Percentiles rank a stretch among this genome's conserved stretches.
These are phyloP conservation scores for Gossypium ekmanianum DNA, from an alignment of 345 rosid genomes.

Conservation along the genomic window DNA sequence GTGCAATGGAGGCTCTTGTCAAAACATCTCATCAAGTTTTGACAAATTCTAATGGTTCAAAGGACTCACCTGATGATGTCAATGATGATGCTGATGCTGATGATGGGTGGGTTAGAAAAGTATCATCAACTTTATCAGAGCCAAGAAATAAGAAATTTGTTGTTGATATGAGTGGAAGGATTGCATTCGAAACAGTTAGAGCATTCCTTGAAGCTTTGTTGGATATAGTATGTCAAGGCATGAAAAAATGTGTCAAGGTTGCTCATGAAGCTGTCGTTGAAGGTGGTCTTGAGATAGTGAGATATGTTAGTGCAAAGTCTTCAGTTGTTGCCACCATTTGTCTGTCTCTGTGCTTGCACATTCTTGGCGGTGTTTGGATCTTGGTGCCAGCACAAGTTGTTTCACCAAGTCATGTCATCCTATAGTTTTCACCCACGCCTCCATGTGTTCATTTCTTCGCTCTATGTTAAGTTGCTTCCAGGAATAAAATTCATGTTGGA, in stretches of 20 bases:
- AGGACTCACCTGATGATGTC: slow-evolving; percentile 13
- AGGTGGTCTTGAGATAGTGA: slow-evolving; percentile 40
- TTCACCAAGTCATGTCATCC: neutral
- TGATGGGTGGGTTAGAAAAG: slow-evolving; percentile 46
- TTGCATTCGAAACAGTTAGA: slow-evolving; percentile 67
- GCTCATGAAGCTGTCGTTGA: slow-evolving; percentile 41
- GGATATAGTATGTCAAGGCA: slow-evolving; percentile 45
- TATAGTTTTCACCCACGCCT: neutral
- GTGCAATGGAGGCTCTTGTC: slow-evolving; percentile 61
- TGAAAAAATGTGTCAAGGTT: slow-evolving; percentile 34
- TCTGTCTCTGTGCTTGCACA: slow-evolving; percentile 57
- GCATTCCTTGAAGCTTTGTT: slow-evolving; percentile 54
- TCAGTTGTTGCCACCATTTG: slow-evolving; percentile 44
- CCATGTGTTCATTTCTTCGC: neutral
- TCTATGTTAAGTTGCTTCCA: neutral
- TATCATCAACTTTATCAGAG: slow-evolving; percentile 54
- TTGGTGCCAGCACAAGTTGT: slow-evolving; percentile 36
- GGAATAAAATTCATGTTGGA: neutral
- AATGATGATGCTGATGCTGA: neutral
- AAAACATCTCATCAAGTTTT: slow-evolving; percentile 57
- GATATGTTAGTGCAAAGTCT: slow-evolving; percentile 50
- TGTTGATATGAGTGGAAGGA: slow-evolving; percentile 64
- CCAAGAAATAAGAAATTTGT: slow-evolving; percentile 67
- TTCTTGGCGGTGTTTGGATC: slow-evolving; percentile 58
- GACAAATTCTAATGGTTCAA: slow-evolving; percentile 23